Conservation (phyloP, 768 basidiomycete genomes). For the Auricularia auricula-judae region DNA sequence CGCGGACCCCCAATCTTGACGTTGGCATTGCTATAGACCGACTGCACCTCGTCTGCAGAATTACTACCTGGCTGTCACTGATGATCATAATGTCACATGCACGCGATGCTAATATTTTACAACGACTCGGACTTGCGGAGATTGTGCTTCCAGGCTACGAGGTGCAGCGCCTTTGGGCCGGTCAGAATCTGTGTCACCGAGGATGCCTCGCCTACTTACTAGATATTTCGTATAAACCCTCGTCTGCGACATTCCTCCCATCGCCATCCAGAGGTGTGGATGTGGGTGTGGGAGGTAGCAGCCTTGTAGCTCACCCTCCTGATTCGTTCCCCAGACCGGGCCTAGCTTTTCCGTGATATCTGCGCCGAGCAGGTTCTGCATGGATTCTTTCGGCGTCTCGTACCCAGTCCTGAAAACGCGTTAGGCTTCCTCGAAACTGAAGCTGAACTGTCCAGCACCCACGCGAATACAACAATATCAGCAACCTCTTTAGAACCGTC, state of each 20-base stretch:
- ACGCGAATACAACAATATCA: conserved; percentile 8
- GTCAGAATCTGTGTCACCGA: neutral
- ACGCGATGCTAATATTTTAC: no score
- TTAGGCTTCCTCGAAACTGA: neutral
- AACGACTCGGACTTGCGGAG: neutral
- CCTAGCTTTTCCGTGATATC: neutral
- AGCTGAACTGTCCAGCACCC: neutral
- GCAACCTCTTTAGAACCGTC: conserved; percentile 8
- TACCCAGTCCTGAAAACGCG: neutral
- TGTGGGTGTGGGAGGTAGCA: neutral
- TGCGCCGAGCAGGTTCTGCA: neutral
- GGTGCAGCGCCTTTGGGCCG: neutral
- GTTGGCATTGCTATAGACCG: no score
- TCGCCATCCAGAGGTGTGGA: neutral
- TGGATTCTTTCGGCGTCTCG: neutral
- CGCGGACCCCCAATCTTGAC: no score
- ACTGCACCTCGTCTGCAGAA: no score
- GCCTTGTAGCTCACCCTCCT: neutral
- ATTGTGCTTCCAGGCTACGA: neutral
- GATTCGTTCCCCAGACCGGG: conserved; percentile 2
- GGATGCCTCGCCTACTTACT: neutral
- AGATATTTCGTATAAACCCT: neutral
- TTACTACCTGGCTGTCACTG: no score
- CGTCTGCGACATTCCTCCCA: neutral
- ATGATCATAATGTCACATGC: no score